Evolutionary conservation across 176 grass and related monocot genomes (phyloP), one percentile per base, ranked within the genome.

Genomic region (Eremochloa ophiuroides): DNA sequence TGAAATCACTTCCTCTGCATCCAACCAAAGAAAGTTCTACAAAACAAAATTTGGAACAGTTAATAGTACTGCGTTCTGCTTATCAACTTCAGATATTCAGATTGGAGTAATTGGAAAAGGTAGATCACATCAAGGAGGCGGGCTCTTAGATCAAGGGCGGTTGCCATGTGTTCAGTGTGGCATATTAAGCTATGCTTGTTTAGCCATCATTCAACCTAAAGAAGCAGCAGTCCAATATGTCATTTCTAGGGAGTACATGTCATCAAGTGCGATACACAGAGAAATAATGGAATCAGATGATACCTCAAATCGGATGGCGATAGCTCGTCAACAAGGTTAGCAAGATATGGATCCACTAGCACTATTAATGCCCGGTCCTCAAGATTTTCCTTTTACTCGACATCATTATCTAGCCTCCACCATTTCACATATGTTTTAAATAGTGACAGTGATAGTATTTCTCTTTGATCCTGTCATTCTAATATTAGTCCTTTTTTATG

Each of bases 141-240:
- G 93, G 33, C 69, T 99, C 28, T 85, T 99, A 83, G 93, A 99
- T 82, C 93, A 93, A 89, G 96, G 96, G 70, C 68, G 92, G 51
- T 85, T 99, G 74, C 94, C 96, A 41, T 99, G 96, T 43, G 93
- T 99, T 56, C 90, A 92, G 71, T 99, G 96, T 82, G 93, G 96
- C 62, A 95, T 99, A 87, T 84, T 99, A 88, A 99, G 91, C 66
- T 99, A 91, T 91, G 88, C 88, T 66, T 99, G 96, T 82, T 87
- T 95, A 76, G 96, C 93, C 48, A 85, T 99, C 15, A 81, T 99
- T 90, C 90, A 93, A 86, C 96, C 93, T 70, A 93, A 78, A 89
- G 88, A 99, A 79, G 73, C 82, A 66, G 84, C 93, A 51, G 85
- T 88, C 22, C 90, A 90, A 71, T 95, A 88, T 90, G 68, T 95